Base-by-base conservation (phyloP, 768 basidiomycete genomes). In the Pulveroboletus ravenelii region DNA sequence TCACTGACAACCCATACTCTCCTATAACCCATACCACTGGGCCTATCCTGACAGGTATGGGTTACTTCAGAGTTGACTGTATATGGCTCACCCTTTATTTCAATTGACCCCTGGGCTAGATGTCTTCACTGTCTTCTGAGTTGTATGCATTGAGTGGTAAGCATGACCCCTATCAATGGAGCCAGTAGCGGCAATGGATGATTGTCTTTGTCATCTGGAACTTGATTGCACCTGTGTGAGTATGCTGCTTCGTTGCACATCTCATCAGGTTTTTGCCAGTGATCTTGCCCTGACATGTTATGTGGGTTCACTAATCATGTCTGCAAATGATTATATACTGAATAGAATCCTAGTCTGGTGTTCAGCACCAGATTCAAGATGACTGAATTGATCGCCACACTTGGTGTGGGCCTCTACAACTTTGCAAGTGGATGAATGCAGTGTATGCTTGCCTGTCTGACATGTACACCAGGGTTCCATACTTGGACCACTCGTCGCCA, bases 181-280 rank as follows among this genome's bases (percentile, higher is more conserved):
- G 47, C 57, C 65, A 62, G 41, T 55, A 41, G 59, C 55, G 57
- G 12, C 58, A 65, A 29, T 67, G 65, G 56, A 46, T 52, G 50
- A 65, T 67, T 23, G 42, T 50, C n/a, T 53, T 67, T 25, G 59
- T 66, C 15, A 47, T 66, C 39, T 67, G 61, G 63, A 59, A 65
- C 31, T 47, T 52, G 12, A 65, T 67, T 17, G 65, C 65, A 31
- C 65, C 65, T 12, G 55, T 66, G 65, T 65, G 14, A 45, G 65
- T 50, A 10, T 15, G 41, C 23, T 23, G 8, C 9, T 42, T 20
- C 23, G 9, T 46, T 1, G 2, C 15, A 23, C 13, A 6, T 12
- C 12, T 7, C 32, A 1, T 8, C 5, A 29, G 15, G 10, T 25
- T 35, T 13, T 45, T 18, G 1, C 12, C 37, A 65, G 64, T 20